phyloP scores from a whole-genome alignment of 306 rosid genomes.

The Gastrolobium bilobum region DNA sequence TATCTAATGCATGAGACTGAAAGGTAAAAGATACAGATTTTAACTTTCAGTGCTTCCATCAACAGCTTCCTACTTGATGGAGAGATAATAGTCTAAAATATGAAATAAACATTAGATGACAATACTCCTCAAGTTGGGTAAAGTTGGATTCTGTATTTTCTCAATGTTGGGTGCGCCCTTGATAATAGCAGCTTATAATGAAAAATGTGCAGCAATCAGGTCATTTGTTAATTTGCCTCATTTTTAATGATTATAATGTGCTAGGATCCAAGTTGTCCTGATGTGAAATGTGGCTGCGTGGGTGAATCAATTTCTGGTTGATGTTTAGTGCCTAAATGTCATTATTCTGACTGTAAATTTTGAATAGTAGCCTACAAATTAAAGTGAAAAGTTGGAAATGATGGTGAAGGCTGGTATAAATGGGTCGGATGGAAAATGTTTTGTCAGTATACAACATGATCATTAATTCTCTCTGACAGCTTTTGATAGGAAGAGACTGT shows the following conservation, averaged over 20 bases:
- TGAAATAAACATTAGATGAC: constrained; percentile 22
- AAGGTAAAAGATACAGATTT: background rate
- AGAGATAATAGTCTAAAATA: constrained; percentile 23
- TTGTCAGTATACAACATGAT: constrained; percentile 7
- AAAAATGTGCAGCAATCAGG: background rate
- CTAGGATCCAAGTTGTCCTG: constrained; percentile 35
- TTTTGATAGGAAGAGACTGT: constrained; percentile 37
- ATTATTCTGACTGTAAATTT: constrained; percentile 5
- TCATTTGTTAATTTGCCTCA: constrained; percentile 29
- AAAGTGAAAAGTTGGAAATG: constrained; percentile 24
- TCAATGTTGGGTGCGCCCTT: constrained; percentile 15
- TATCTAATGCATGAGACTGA: constrained; percentile 9
- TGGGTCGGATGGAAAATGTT: constrained; percentile 26
- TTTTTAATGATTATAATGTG: constrained; percentile 28
- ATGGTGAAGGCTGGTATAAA: constrained; percentile 4
- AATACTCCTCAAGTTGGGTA: background rate
- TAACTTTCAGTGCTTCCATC: constrained; percentile 18
- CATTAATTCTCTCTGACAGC: background rate
- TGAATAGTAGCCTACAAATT: constrained; percentile 19
- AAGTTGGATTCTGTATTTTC: background rate
- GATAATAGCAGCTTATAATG: constrained; percentile 37
- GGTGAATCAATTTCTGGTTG: constrained; percentile 15
- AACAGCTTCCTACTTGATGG: constrained; percentile 6
- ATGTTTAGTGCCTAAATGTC: background rate
- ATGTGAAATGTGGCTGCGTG: constrained; percentile 27